Base-by-base conservation (phyloP, 495 filamentous ascomycete genomes). In the Xylaria telfairii region DNA sequence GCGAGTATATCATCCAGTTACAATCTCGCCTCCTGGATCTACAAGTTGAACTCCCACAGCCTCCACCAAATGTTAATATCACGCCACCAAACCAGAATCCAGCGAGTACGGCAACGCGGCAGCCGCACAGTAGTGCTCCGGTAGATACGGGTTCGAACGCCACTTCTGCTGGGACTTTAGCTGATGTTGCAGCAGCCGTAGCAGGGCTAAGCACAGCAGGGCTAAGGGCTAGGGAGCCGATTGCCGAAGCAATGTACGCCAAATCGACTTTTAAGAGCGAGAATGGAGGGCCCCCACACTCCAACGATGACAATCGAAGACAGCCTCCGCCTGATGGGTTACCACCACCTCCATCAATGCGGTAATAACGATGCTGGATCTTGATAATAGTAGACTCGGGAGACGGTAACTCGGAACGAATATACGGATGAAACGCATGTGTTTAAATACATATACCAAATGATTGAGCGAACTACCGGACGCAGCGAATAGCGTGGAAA, bases 1-100 rank as follows among this genome's bases (percentile, higher is more conserved):
- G 94, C 46, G 93, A 97, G 75, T 97, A 98, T 81, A 90, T 97
- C 72, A 92, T 98, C 76, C 91, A 89, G 73, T 84, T 99, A 30
- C 96, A 99, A 77, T 92, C 90, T 9, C 90, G 93, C n/a, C 88
- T 98, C 15, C 86, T 97, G 60, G 95, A 97, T 69, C 84, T 89
- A 13, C 89, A 93, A 72, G 92, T 91, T 71, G 93, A 96, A 74
- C 90, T 91, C 61, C 96, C 96, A 0, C 92, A 91, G 54, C 90
- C 95, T 10, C 96, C 96, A 0, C 79, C 84, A 1, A 86, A 81
- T 61, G 66, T 85, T 32, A 82, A 78, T 67, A 77, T 85, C 12
- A 65, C 75, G 7, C 78, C 75, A 5, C 80, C 83, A 82, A 3
- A 15, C 3, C n/a, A n/a, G n/a, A n/a, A n/a, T n/a, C 32, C 60